Evolutionary conservation across 2,329 filamentous ascomycete genomes (phyloP), one percentile per base, ranked within the genome.

Genomic region (Zymoseptoria passerinii): DNA sequence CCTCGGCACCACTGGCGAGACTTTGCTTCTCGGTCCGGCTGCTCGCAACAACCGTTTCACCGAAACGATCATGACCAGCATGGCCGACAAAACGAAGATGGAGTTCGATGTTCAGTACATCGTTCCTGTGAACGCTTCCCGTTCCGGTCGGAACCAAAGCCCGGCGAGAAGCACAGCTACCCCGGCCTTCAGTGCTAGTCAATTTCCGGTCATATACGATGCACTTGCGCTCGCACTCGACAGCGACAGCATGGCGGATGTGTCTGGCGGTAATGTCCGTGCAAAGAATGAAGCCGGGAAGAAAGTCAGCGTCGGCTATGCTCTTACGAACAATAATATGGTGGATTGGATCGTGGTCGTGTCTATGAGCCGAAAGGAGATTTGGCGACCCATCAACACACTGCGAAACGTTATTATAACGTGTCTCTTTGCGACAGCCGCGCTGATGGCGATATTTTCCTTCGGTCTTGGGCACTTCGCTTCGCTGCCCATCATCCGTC

Each of bases 341-440:
- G 89, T 89, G 6, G 84, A 92, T 67, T 96, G 92, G 92, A 84
- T 89, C 7, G 76, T 96, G 2, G 67, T 95, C 1, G 82, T 96
- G 0, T 92, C 96, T 70, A 86, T 94, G 72, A 78, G 83, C 1
- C 83, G 83, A 62, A 72, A 72, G 23, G 91, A 96, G 73, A 89
- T 91, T 0, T 91, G 88, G 74, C 78, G 79, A 7, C 89, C 91
- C 0, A 91, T 96, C 58, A 75, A 79, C 29, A 85, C 83, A n/a
- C 78, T 96, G n/a, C 84, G 89, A 16, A 85, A 87, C 52, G 89
- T 96, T 54, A 81, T 96, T 1, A 74, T 96, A 2, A 89, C 84
- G 6, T 95, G 90, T 61, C 88, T 95, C 0, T 95, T 96, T 70
- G 89, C 88, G 0, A 92, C 90, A 0, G 81, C 86, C 7, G 91